phyloP scores from a whole-genome alignment of 179 eudicot species.

The Nepenthes alata region DNA sequence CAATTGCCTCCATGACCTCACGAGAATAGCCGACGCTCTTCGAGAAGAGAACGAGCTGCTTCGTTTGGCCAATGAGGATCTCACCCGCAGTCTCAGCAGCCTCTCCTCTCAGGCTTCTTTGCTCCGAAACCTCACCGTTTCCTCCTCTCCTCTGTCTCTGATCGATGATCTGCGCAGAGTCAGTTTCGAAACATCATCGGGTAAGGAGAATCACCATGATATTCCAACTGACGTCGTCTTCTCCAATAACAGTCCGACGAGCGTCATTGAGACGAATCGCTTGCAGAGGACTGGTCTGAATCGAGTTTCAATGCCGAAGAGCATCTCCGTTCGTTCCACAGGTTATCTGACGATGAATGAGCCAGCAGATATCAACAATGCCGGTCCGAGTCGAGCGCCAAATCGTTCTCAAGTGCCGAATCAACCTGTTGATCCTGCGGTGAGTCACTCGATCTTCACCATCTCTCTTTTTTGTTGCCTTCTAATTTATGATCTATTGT shows the following conservation, averaged over 20 bases:
- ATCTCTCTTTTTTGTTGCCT: neutral
- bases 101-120: constrained; percentile 10
- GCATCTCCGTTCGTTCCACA: constrained; percentile 71
- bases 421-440: neutral
- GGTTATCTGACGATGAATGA: constrained; percentile 43
- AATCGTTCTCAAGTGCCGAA: neutral
- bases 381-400: constrained; percentile 13
- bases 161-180: constrained; percentile 11
- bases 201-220: neutral
- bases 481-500: too few relatives aligned
- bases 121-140: neutral
- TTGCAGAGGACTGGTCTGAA: constrained; percentile 13
- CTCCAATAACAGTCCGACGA: constrained; percentile 23
- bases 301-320: constrained; percentile 53
- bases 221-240: constrained; percentile 4
- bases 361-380: constrained; percentile 2
- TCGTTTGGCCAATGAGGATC: constrained; percentile 46
- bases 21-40: constrained; percentile 50
- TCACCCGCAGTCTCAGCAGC: constrained; percentile 31
- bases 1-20: constrained; percentile 38
- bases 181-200: neutral
- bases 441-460: neutral
- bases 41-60: constrained; percentile 60
- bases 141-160: constrained; percentile 8
- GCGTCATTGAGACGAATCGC: constrained; percentile 21